Evolutionary conservation across 768 basidiomycete species (phyloP), one percentile per base, ranked within the genome.

Genomic region (Pholiota molesta): DNA sequence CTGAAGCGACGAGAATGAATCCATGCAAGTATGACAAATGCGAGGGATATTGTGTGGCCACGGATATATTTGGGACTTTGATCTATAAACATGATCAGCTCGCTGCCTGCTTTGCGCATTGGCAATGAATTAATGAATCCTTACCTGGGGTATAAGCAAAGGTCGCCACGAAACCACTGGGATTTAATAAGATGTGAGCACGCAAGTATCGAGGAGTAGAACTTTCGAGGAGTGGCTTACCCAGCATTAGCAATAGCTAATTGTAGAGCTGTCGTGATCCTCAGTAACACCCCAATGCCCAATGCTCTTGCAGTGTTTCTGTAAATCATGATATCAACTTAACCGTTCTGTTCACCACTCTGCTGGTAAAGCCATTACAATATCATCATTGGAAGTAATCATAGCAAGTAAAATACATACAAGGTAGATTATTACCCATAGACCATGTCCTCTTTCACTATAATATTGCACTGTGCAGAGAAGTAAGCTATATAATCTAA

Each of bases 11-110:
- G n/a, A 84, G 68, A 29, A n/a, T n/a, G n/a, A n/a, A 86, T 33
- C 85, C 86, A 87, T 16, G 84, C 77, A 35, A 85, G 60, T 23
- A 77, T 72, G 5, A 85, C 74, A 63, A 86, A 89, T 0, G 72
- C 83, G 1, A 90, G 77, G 0, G 81, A 81, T 49, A 87, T 84
- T n/a, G 76, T 81, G 69, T 90, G 89, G 0, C 87, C 89, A 11
- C 79, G 77, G 61, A 79, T 78, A 70, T 86, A 89, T 35, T 75
- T 77, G 0, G 87, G 87, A 2, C 79, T 78, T 78, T 88, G 85
- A 64, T 86, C 84, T 84, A 57, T 33, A 19, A 39, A 10, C 42
- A 8, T 9, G 16, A 45, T 55, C 19, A 55, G 45, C 23, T 26
- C 35, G 45, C 35, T 17, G n/a, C 28, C 42, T 44, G 13, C 13